Base-by-base conservation (phyloP, 495 filamentous ascomycete genomes). In the Bathelium albidoporum region DNA sequence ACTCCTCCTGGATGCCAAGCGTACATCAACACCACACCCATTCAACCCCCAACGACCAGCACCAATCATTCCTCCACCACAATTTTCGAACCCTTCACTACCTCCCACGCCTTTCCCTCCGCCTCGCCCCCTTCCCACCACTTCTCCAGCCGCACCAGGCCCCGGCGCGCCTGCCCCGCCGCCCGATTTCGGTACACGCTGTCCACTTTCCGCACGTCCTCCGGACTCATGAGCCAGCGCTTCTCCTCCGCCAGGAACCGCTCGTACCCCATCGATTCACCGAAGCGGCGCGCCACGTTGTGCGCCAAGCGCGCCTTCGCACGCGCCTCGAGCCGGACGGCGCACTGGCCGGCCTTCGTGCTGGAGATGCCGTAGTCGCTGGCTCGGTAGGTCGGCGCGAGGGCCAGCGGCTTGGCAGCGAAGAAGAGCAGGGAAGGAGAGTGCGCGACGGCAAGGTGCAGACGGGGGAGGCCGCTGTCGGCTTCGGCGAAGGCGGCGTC, bases 151-250 rank as follows among this genome's bases (percentile, higher is more conserved):
- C 62, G 66, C 65, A 66, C 69, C 62, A 69, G n/a, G 16, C 73
- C 70, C 18, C 70, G 59, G n/a, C 72, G 55, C 2, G 74, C 76
- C n/a, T 71, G 24, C 3, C 64, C 70, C 12, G 75, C 72, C 71
- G 77, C 71, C 7, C 70, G 65, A 68, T 76, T 78, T 12, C 74
- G 72, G 65, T 78, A 78, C 36, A 75, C 73, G 29, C 70, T 72
- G 59, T 78, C 69, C 45, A 78, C 74, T 20, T 73, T 70, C n/a
- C 76, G 62, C 11, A 77, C 70, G 62, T 75, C 75, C 59, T 63
- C 68, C 5, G 72, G 70, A 62, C 70, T 76, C 18, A 71, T 65
- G 7, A 78, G 45, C 61, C 71, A 75, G 32, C 73, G 69, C 34
- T 68, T 69, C 62, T 75, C 71, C 59, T 71, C 69, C 29, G 60